Conservation (phyloP, 805 yeast species). For the Grigorovia transvaalensis region DNA sequence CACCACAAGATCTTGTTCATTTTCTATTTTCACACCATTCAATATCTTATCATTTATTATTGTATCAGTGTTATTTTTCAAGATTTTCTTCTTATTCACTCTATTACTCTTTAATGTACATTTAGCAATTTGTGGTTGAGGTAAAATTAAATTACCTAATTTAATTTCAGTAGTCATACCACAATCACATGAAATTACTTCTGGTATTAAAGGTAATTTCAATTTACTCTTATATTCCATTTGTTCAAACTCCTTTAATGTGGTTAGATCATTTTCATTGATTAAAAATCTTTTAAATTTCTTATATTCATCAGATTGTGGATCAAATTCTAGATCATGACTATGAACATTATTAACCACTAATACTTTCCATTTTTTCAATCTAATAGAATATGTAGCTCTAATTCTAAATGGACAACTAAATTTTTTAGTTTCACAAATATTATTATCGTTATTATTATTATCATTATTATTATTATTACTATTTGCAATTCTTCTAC, state of each 20-base stretch:
- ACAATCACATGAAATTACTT: constrained; percentile 28
- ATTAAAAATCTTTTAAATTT: constrained; percentile 22
- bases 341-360: constrained; percentile 51
- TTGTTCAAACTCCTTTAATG: constrained; percentile 26
- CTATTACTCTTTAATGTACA: constrained; percentile 2
- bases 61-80: neutral
- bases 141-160: constrained; percentile 24
- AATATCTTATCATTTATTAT: neutral
- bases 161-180: constrained; percentile 28
- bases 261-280: constrained; percentile 19
- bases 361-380: constrained; percentile 47
- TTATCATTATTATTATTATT: neutral
- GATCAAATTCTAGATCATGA: constrained; percentile 34
- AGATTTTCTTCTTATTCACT: constrained; percentile 1
- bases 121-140: constrained; percentile 11
- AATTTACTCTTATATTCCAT: constrained; percentile 23
- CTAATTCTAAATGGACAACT: constrained; percentile 55
- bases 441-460: constrained; percentile 1
- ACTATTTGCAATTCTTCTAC: neutral
- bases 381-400: constrained; percentile 45
- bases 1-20: neutral
- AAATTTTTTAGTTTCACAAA: constrained; percentile 15
- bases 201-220: constrained; percentile 23
- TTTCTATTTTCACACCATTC: neutral
- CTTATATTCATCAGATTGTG: constrained; percentile 26